Percentiles rank a stretch among this genome's conserved stretches.
Conservation (phyloP, 1,139 yeast genomes). For the Magnusiomyces paraingens region DNA sequence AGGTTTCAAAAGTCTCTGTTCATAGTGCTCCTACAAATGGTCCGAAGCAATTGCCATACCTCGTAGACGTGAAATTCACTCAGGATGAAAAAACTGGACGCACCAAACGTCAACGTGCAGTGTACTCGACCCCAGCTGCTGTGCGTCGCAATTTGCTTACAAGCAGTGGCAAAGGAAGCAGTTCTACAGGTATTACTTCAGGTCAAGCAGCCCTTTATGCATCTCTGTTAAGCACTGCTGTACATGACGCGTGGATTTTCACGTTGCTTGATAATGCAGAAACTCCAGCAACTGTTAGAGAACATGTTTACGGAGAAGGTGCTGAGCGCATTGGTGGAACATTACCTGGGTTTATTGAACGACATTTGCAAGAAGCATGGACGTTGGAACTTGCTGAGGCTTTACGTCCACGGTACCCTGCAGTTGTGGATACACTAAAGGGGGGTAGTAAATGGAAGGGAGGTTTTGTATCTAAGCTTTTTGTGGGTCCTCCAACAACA, state of each 20-base stretch:
- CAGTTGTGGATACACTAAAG: slow-evolving; percentile 8
- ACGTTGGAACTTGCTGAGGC: slow-evolving; percentile 7
- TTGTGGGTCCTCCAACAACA: too few species aligned
- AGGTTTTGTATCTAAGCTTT: too few species aligned
- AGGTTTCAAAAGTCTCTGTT: slow-evolving; percentile 7
- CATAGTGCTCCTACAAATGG: slow-evolving; percentile 19
- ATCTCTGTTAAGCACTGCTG: slow-evolving; percentile 24
- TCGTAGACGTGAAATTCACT: slow-evolving; percentile 9
- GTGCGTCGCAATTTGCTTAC: slow-evolving; percentile 9
- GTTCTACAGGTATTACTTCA: background rate
- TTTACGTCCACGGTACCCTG: slow-evolving; percentile 13
- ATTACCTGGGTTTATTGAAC: slow-evolving; percentile 9
- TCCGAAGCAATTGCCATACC: slow-evolving; percentile 21
- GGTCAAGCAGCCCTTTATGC: slow-evolving; percentile 20
- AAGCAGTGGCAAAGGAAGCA: too few species aligned
- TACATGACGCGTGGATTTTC: slow-evolving; percentile 31
- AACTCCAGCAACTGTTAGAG: slow-evolving; percentile 2
- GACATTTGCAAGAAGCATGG: slow-evolving; percentile 12
- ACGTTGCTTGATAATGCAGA: slow-evolving; percentile 20
- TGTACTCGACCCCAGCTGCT: slow-evolving; percentile 9
- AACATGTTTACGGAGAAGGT: slow-evolving; percentile 15
- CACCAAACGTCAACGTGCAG: slow-evolving; percentile 10
- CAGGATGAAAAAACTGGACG: slow-evolving; percentile 1
- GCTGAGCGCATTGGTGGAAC: slow-evolving; percentile 8
- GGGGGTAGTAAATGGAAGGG: background rate